A percentile compares a stretch with the other conserved stretches of the same genome.
Evolutionary conservation across 768 basidiomycete species (phyloP).

Genomic region (Suillus americanus): DNA sequence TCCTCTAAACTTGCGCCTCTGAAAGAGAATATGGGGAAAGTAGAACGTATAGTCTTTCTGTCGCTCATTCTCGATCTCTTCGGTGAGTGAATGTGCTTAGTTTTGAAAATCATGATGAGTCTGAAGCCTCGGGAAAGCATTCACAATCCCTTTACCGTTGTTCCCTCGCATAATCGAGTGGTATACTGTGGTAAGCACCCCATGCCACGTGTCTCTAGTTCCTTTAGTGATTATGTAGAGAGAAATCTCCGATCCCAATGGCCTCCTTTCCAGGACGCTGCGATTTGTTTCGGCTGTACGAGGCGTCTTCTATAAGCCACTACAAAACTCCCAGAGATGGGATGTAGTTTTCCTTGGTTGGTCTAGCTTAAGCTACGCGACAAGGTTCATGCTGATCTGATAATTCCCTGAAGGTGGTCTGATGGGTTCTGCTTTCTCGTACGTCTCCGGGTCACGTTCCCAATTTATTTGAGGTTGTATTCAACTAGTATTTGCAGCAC

Average conservation of each 20-base stretch:
- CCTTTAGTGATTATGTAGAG: slow-evolving; percentile 40
- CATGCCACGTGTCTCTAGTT: too few species aligned
- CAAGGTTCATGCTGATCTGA: slow-evolving; percentile 2
- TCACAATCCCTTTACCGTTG: slow-evolving; percentile 93
- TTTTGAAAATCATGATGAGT: background rate
- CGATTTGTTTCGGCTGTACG: slow-evolving; percentile 65
- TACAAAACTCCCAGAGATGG: slow-evolving; percentile 74
- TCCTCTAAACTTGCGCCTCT: background rate
- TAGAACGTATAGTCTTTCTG: slow-evolving; percentile 84
- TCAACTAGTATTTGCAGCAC: slow-evolving; percentile 51
- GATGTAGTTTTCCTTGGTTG: slow-evolving; percentile 90
- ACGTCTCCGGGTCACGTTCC: slow-evolving; percentile 35
- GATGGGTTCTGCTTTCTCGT: slow-evolving; percentile 94
- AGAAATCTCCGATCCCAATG: slow-evolving; percentile 67
- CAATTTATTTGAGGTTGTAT: slow-evolving; percentile 33
- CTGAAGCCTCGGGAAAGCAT: slow-evolving; percentile 51
- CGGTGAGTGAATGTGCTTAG: slow-evolving; percentile 38
- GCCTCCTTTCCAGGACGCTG: slow-evolving; percentile 75
- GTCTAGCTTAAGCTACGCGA: slow-evolving; percentile 12
- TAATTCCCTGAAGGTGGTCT: slow-evolving; percentile 57
- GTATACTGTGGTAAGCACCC: slow-evolving; percentile 66
- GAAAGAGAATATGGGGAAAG: slow-evolving; percentile 48
- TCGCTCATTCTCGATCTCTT: slow-evolving; percentile 89
- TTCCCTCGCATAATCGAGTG: slow-evolving; percentile 98
- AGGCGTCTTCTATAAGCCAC: slow-evolving; percentile 59